phyloP scores from a whole-genome alignment of 2,329 filamentous ascomycete genomes.

The Ceratocystis albifundus region DNA sequence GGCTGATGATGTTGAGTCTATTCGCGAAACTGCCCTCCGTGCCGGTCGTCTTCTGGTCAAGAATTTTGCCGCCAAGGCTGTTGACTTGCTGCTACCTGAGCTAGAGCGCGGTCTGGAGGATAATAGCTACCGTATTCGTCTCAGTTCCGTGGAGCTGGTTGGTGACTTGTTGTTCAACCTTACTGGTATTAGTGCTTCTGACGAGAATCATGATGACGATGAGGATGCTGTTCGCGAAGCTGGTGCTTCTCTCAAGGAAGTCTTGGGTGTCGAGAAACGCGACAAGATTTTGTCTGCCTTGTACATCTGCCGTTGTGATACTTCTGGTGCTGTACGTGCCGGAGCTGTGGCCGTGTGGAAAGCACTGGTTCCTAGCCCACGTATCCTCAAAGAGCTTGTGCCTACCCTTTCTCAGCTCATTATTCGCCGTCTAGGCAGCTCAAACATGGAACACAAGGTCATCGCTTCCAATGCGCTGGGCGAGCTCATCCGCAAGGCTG shows the following conservation, averaged over 20 bases:
- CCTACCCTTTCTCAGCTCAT: slow-evolving; percentile 91
- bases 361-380: slow-evolving; percentile 81
- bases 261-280: slow-evolving; percentile 87
- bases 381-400: slow-evolving; percentile 86
- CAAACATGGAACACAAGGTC: slow-evolving; percentile 97
- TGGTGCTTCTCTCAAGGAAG: slow-evolving; percentile 82
- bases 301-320: slow-evolving; percentile 96
- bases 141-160: slow-evolving; percentile 95
- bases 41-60: slow-evolving; percentile 92
- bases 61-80: slow-evolving; percentile 91
- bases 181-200: slow-evolving; percentile 69
- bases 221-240: slow-evolving; percentile 69
- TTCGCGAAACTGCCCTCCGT: slow-evolving; percentile 88
- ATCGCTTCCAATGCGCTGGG: slow-evolving; percentile 96
- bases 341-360: slow-evolving; percentile 95
- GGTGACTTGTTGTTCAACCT: slow-evolving; percentile 96
- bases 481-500: slow-evolving; percentile 92
- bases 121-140: slow-evolving; percentile 91
- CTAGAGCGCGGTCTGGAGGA: slow-evolving; percentile 94
- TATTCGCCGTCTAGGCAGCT: slow-evolving; percentile 83
- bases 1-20: slow-evolving; percentile 91
- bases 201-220: slow-evolving; percentile 63
- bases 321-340: slow-evolving; percentile 76
- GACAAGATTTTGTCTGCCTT: slow-evolving; percentile 96
- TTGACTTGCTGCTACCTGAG: slow-evolving; percentile 87